Percentiles rank a stretch among this genome's conserved stretches.
Evolutionary conservation across 257 asterid species (phyloP).

Genomic region (Solanum bulbocastanum): DNA sequence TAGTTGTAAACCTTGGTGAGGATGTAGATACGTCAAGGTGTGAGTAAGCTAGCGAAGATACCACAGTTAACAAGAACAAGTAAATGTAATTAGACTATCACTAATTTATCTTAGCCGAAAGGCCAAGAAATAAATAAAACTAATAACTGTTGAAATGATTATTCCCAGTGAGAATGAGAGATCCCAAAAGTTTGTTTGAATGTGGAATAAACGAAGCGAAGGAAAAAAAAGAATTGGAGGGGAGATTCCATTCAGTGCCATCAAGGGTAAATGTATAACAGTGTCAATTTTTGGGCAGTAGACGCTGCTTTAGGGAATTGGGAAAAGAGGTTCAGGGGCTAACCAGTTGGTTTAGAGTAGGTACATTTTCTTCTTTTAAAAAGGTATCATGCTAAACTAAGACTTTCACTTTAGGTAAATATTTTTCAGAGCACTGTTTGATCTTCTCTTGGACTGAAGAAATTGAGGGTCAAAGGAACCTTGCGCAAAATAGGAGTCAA

Average conservation of each 20-base stretch:
- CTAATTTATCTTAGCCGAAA: neutral
- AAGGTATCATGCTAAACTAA: neutral
- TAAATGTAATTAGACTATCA: neutral
- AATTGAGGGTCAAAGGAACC: neutral
- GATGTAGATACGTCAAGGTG: neutral
- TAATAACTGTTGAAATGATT: neutral
- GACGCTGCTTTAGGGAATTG: neutral
- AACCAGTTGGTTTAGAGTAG: neutral
- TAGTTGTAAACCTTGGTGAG: neutral
- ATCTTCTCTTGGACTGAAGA: neutral
- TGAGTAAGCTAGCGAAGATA: neutral
- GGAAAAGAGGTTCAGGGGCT: neutral
- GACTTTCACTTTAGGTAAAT: neutral
- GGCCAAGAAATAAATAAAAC: neutral
- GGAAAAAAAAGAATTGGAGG: neutral
- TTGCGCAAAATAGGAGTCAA: neutral
- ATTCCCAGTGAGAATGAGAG: neutral
- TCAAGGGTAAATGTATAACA: neutral
- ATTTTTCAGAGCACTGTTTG: neutral
- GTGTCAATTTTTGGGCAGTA: neutral
- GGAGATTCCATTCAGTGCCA: neutral
- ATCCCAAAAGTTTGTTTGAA: neutral
- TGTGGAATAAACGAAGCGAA: neutral
- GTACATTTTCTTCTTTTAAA: neutral
- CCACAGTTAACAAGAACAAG: neutral